Percentiles rank a stretch among this genome's conserved stretches.
Evolutionary conservation across 148 eudicot species (phyloP).

Genomic region (Talinum fruticosum): DNA sequence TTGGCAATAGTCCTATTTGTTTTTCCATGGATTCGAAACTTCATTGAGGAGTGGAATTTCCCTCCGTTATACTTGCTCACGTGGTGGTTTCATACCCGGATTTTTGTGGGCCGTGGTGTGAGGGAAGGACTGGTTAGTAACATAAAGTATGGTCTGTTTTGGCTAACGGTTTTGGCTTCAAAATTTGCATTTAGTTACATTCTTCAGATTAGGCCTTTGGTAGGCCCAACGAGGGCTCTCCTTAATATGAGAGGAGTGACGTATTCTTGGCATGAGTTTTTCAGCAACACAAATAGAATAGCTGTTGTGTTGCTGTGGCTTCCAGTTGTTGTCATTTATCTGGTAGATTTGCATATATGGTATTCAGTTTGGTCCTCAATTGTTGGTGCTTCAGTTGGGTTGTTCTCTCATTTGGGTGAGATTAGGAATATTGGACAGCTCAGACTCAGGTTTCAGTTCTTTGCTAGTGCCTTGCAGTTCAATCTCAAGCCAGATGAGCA

Average conservation of each 20-base stretch:
- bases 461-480: slow-evolving; percentile 92
- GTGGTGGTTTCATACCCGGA: slow-evolving; percentile 89
- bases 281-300: slow-evolving; percentile 54
- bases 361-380: slow-evolving; percentile 66
- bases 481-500: slow-evolving; percentile 79
- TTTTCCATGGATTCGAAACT: slow-evolving; percentile 74
- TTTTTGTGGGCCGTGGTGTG: slow-evolving; percentile 78
- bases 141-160: slow-evolving; percentile 72
- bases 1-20: slow-evolving; percentile 64
- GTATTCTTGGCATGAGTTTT: slow-evolving; percentile 82
- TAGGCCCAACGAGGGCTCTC: slow-evolving; percentile 63
- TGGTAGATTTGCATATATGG: slow-evolving; percentile 90
- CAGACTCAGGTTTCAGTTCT: slow-evolving; percentile 93
- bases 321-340: slow-evolving; percentile 73
- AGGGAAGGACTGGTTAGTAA: slow-evolving; percentile 79
- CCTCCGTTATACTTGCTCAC: slow-evolving; percentile 51
- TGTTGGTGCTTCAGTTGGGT: slow-evolving; percentile 61
- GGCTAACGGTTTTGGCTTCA: slow-evolving; percentile 63
- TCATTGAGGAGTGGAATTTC: slow-evolving; percentile 60
- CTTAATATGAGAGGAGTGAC: slow-evolving; percentile 30
- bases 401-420: slow-evolving; percentile 92
- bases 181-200: slow-evolving; percentile 86
- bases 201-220: slow-evolving; percentile 84
- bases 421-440: slow-evolving; percentile 79
- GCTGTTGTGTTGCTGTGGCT: slow-evolving; percentile 69